A percentile compares a stretch with the other conserved stretches of the same genome.
phyloP scores from a whole-genome alignment of 1,284 basidiomycete species.

The Flammula alnicola region DNA sequence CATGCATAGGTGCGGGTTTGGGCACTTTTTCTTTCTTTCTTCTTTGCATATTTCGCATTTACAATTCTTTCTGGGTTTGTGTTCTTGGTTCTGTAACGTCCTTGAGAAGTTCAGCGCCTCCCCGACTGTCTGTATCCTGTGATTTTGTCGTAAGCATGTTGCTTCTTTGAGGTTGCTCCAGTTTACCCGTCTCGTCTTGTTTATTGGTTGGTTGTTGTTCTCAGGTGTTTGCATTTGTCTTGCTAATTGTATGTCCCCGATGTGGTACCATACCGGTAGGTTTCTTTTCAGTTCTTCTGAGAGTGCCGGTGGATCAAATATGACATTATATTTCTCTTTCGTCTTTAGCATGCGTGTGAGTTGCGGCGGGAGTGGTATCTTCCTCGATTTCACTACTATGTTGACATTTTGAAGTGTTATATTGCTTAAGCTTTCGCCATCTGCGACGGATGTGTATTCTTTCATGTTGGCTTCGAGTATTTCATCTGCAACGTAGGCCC shows the following conservation, averaged over 20 bases:
- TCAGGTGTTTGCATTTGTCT: background rate
- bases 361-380: conserved; percentile 5
- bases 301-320: conserved; percentile 21
- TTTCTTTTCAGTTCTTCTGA: conserved; percentile 10
- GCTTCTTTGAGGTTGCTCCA: background rate
- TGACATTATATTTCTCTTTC: conserved; percentile 20
- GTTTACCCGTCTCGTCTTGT: background rate
- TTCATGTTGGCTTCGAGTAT: conserved; percentile 11
- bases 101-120: background rate
- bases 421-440: conserved; percentile 9
- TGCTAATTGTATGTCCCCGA: background rate
- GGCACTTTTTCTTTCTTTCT: background rate
- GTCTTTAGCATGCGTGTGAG: conserved; percentile 18
- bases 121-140: background rate
- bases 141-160: background rate
- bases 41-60: background rate
- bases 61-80: background rate
- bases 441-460: background rate
- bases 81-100: background rate
- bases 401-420: conserved; percentile 28
- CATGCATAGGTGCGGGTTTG: background rate
- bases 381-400: conserved; percentile 2
- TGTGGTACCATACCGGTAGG: conserved; percentile 35
- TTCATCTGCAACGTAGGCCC: conserved; percentile 22
- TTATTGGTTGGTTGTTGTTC: background rate